Conservation (phyloP, 352 stramenopile species). For the Plasmopara viticola region DNA sequence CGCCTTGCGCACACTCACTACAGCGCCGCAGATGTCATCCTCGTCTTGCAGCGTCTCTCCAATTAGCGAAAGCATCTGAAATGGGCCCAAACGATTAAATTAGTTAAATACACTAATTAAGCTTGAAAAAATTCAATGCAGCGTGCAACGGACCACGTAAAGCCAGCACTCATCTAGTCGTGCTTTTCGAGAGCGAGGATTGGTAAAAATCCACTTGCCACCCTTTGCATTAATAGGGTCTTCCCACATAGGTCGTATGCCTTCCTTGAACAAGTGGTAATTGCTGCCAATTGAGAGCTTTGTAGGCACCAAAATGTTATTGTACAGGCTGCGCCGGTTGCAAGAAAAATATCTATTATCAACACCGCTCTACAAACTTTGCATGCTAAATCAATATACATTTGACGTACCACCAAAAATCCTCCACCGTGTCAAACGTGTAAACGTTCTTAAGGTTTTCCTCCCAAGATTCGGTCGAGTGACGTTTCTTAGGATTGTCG, state of each 20-base stretch:
- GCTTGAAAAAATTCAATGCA: not conserved
- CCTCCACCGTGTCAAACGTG: constrained; percentile 93
- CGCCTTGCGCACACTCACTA: constrained; percentile 92
- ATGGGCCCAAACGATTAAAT: not conserved
- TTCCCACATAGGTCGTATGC: constrained; percentile 97
- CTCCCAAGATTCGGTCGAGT: constrained; percentile 83
- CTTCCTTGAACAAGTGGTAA: constrained; percentile 97
- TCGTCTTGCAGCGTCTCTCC: constrained; percentile 93
- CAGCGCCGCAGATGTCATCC: constrained; percentile 91
- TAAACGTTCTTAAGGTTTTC: constrained; percentile 90
- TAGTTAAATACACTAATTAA: not conserved
- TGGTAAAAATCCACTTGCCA: constrained; percentile 96
- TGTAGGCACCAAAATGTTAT: constrained; percentile 90
- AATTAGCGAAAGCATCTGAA: constrained; percentile 91
- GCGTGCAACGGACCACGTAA: constrained; percentile 70
- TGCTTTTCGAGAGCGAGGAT: constrained; percentile 90
- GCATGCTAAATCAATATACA: not conserved
- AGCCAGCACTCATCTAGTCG: constrained; percentile 94
- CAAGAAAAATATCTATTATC: not conserved
- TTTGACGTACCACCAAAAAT: constrained; percentile 91
- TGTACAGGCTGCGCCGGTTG: constrained; percentile 67
- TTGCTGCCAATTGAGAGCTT: constrained; percentile 90
- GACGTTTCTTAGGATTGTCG: constrained; percentile 87
- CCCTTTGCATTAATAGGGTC: constrained; percentile 92
- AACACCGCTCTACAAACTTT: too few species aligned